A percentile compares a stretch with the other conserved stretches of the same genome.
Evolutionary conservation across 163 green algal genomes (phyloP).

Genomic region (Dunaliella salina): DNA sequence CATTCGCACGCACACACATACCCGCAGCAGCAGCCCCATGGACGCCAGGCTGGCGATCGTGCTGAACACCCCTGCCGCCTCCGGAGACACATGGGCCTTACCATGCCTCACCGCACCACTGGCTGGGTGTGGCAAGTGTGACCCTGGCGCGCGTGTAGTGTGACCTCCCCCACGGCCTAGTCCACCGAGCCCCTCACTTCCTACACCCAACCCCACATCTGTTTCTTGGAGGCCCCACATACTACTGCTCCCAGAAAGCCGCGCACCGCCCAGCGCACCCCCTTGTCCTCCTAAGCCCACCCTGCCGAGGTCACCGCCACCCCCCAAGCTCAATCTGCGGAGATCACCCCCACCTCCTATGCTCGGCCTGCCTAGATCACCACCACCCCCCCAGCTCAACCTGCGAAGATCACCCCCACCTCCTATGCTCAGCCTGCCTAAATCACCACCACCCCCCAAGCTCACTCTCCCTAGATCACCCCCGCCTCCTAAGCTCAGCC

Average conservation of each 20-base stretch:
- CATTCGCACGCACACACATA: background rate
- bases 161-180: background rate
- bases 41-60: background rate
- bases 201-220: background rate
- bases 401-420: too few relatives aligned
- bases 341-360: too few relatives aligned
- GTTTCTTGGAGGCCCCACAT: background rate
- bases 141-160: background rate
- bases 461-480: background rate
- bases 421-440: background rate
- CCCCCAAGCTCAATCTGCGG: background rate
- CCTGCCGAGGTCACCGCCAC: background rate
- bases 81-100: background rate
- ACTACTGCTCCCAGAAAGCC: background rate
- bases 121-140: background rate
- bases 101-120: background rate
- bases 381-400: background rate
- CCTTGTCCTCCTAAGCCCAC: background rate
- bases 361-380: background rate
- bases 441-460: background rate
- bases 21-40: slow-evolving; percentile 1
- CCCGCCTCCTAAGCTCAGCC: background rate
- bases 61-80: background rate
- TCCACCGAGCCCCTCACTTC: background rate
- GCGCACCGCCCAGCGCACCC: too few relatives aligned